These are phyloP conservation scores for Trypanosoma congolense DNA, from an alignment of 208 protist genomes.

Conservation along the genomic window DNA sequence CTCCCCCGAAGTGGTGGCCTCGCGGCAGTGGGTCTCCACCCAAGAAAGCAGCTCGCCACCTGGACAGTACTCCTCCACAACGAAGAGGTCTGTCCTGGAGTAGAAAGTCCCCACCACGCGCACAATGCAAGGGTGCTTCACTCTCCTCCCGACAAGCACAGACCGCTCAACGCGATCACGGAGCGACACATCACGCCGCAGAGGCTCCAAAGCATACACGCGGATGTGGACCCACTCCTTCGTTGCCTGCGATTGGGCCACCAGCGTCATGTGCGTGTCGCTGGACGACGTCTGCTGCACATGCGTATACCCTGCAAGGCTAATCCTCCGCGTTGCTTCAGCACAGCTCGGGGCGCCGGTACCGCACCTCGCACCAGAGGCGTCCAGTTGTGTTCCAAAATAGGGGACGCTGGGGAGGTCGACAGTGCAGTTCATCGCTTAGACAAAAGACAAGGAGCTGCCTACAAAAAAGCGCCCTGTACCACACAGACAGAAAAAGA, in stretches of 20 bases:
- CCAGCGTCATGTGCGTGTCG: constrained; percentile 57
- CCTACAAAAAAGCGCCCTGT: no score
- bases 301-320: constrained; percentile 47
- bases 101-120: constrained; percentile 31
- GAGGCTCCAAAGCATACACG: constrained; percentile 54
- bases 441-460: no score
- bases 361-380: neutral
- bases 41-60: constrained; percentile 38
- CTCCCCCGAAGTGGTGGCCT: constrained; percentile 1
- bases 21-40: constrained; percentile 30
- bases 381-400: constrained; percentile 1
- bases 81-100: constrained; percentile 31
- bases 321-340: neutral
- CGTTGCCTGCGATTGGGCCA: constrained; percentile 20
- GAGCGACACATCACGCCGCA: constrained; percentile 36
- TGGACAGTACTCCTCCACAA: neutral
- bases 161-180: constrained; percentile 57
- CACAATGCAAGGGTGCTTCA: constrained; percentile 45
- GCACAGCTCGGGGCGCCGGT: no score
- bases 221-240: constrained; percentile 39
- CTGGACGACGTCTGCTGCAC: constrained; percentile 36
- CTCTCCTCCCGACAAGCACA: constrained; percentile 33
- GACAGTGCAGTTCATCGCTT: neutral
- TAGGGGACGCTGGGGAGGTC: neutral
- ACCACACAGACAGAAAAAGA: no score